Evolutionary conservation across 148 eudicot genomes (phyloP).

Genomic region (Diospyros kaki): DNA sequence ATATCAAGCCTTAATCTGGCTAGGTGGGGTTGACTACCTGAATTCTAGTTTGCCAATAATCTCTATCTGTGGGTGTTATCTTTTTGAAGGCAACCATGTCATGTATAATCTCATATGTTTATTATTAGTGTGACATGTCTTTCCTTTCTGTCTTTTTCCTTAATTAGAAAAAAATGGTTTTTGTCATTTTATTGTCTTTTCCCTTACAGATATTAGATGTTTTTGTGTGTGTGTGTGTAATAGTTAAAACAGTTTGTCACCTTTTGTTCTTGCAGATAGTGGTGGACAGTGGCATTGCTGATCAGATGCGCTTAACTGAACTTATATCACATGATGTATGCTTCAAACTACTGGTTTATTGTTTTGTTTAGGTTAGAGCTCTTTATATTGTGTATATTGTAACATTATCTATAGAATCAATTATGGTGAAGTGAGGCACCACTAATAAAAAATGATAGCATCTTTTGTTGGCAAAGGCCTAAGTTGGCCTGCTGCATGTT

Average conservation of each 20-base stretch:
- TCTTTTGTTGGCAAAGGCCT: too few species aligned
- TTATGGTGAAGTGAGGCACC: too few species aligned
- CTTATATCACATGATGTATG: conserved; percentile 88
- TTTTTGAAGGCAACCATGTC: too few species aligned
- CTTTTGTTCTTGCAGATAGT: conserved; percentile 54
- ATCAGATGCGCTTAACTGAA: conserved; percentile 85
- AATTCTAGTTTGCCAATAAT: too few species aligned
- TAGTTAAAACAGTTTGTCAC: not conserved
- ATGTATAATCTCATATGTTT: too few species aligned
- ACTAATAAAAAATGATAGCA: too few species aligned
- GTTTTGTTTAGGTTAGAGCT: not conserved
- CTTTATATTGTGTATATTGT: too few species aligned
- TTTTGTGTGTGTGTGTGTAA: not conserved
- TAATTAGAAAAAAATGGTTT: not conserved
- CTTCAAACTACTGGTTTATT: not conserved
- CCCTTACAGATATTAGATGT: not conserved
- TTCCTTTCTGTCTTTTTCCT: not conserved
- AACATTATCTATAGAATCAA: too few species aligned
- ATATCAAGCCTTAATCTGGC: too few species aligned
- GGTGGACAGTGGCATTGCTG: conserved; percentile 86
- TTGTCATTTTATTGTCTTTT: conserved; percentile 3
- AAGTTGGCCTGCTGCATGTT: not conserved
- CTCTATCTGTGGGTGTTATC: too few species aligned
- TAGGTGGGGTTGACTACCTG: too few species aligned
- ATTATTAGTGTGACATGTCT: not conserved